A percentile compares a stretch with the other conserved stretches of the same genome.
Evolutionary conservation across 331 rosid genomes (phyloP).

Genomic region (Stylosanthes scabra): DNA sequence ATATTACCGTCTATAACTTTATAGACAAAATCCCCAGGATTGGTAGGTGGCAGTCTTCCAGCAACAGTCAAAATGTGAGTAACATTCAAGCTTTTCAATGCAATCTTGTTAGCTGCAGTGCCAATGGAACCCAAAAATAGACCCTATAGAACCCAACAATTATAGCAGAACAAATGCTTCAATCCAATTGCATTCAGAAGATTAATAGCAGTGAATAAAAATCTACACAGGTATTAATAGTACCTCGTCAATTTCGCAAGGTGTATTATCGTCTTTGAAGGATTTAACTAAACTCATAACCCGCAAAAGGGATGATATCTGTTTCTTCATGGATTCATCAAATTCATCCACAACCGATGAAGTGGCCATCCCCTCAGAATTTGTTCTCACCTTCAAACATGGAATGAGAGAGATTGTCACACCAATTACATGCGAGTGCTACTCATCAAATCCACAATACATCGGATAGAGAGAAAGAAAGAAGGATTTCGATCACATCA

Average conservation of each 20-base stretch:
- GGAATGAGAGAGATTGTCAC: not conserved
- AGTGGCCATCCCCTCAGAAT: slow-evolving; percentile 8
- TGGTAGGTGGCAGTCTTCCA: slow-evolving; percentile 48
- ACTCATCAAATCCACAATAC: not conserved
- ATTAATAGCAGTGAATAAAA: slow-evolving; percentile 11
- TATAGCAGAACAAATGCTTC: not conserved
- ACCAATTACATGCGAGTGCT: not conserved
- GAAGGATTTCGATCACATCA: slow-evolving; percentile 12
- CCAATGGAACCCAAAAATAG: slow-evolving; percentile 83
- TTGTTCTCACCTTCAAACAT: slow-evolving; percentile 32
- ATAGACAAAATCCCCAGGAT: slow-evolving; percentile 67
- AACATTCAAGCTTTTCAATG: slow-evolving; percentile 59
- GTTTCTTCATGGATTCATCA: slow-evolving; percentile 51
- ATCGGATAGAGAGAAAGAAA: not conserved
- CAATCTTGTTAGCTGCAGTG: slow-evolving; percentile 63
- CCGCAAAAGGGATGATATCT: slow-evolving; percentile 44
- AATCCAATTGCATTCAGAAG: not conserved
- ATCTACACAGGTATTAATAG: not conserved
- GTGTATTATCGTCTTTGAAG: slow-evolving; percentile 55
- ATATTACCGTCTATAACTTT: slow-evolving; percentile 65
- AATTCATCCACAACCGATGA: slow-evolving; percentile 40
- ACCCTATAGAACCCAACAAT: slow-evolving; percentile 55
- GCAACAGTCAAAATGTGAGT: slow-evolving; percentile 84
- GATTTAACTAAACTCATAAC: slow-evolving; percentile 30
- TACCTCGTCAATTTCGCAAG: slow-evolving; percentile 79